Percentiles rank a stretch among this genome's conserved stretches.
These are phyloP conservation scores for Dalbergia oliveri DNA, from an alignment of 306 rosid genomes.

Conservation along the genomic window DNA sequence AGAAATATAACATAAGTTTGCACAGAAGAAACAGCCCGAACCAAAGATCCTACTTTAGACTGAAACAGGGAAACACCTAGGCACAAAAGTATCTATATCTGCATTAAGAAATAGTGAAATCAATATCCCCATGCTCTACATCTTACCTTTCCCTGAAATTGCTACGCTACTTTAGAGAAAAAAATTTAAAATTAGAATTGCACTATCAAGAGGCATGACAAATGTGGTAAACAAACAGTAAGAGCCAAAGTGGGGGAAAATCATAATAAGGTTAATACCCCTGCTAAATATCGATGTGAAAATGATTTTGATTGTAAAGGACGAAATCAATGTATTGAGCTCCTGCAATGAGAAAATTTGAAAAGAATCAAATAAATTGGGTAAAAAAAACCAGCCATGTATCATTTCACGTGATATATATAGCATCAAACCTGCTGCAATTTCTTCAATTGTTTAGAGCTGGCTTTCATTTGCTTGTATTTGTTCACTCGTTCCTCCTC, in stretches of 20 bases:
- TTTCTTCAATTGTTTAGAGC: constrained; percentile 68
- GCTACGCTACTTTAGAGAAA: constrained; percentile 12
- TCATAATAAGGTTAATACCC: constrained; percentile 61
- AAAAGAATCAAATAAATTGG: constrained; percentile 16
- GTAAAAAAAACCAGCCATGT: neutral
- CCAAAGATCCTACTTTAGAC: constrained; percentile 29
- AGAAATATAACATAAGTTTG: neutral
- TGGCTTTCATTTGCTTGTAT: constrained; percentile 70
- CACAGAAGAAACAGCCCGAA: neutral
- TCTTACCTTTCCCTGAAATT: constrained; percentile 8
- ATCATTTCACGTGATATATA: constrained; percentile 2
- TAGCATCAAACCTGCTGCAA: constrained; percentile 70
- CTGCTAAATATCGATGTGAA: constrained; percentile 88
- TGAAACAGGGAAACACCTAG: neutral
- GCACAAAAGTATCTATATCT: constrained; percentile 14
- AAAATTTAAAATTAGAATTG: constrained; percentile 28
- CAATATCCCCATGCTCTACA: constrained; percentile 11
- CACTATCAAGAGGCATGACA: constrained; percentile 12
- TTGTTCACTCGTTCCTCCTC: constrained; percentile 84
- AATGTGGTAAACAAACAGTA: neutral
- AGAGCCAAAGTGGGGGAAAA: neutral
- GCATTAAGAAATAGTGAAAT: constrained; percentile 34
- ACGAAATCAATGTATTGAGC: constrained; percentile 73
- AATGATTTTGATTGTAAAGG: constrained; percentile 88
- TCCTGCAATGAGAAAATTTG: constrained; percentile 64